Evolutionary conservation across 495 filamentous ascomycete species (phyloP).

Genomic region (Xylaria longipes): DNA sequence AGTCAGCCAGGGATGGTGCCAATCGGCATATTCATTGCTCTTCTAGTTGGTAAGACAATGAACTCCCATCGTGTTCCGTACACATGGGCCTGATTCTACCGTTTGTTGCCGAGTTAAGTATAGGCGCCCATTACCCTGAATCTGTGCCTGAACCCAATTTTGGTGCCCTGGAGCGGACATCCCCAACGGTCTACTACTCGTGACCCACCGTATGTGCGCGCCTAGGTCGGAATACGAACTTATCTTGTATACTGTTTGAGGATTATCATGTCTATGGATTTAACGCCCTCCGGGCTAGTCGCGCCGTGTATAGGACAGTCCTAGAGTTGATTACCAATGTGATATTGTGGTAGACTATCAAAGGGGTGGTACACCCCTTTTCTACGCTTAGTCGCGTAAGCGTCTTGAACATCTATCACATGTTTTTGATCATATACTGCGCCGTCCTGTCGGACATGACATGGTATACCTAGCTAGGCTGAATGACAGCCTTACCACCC

Average conservation of each 20-base stretch:
- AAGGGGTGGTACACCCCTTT: not conserved
- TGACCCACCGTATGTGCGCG: conserved; percentile 35
- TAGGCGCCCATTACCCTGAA: conserved; percentile 2
- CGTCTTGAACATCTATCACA: conserved; percentile 13
- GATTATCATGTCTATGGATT: conserved; percentile 17
- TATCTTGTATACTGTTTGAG: conserved; percentile 13
- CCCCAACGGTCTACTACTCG: conserved; percentile 40
- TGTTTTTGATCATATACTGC: conserved; percentile 13
- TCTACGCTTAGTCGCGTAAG: not conserved
- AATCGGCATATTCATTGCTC: conserved; percentile 17
- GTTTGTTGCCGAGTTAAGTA: conserved; percentile 26
- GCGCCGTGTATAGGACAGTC: not conserved
- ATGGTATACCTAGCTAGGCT: conserved; percentile 35
- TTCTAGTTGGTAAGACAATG: conserved; percentile 14
- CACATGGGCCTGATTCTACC: conserved; percentile 1
- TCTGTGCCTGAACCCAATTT: conserved; percentile 33
- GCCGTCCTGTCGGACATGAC: conserved; percentile 29
- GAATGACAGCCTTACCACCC: conserved; percentile 43
- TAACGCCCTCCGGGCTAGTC: not conserved
- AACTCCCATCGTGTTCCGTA: conserved; percentile 17
- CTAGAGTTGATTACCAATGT: not conserved
- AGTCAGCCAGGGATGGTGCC: conserved; percentile 19
- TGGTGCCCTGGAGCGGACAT: conserved; percentile 41
- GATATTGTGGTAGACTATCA: conserved; percentile 7
- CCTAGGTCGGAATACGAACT: conserved; percentile 39